Base-by-base conservation (phyloP, 345 rosid species). In the Euclidium syriacum region DNA sequence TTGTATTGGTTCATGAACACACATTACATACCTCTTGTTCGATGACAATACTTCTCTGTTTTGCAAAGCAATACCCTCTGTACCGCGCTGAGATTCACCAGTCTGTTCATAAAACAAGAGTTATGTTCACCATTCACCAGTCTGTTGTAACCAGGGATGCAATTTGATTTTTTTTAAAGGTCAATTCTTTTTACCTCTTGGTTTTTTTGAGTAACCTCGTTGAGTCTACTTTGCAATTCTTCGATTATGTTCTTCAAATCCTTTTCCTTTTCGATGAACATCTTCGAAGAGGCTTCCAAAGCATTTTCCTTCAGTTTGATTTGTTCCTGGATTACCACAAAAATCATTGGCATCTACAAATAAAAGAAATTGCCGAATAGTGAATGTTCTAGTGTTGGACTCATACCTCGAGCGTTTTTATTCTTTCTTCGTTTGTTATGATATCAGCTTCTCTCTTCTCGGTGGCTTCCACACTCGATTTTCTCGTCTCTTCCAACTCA, bases 391-490 rank as follows among this genome's bases (percentile, higher is more conserved):
- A 10, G 38, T 32, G 15, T 4, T 44, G 32, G 26, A 53, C 0
- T 33, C 29, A 68, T 84, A 90, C 99, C 99, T 89, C 79, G 0
- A 87, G 84, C 68, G 64, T 67, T 67, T 63, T 77, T 58, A 82
- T 75, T 65, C 64, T 85, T 65, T 84, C 95, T 67, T 58, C 27
- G 68, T 73, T 80, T 16, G 78, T 61, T 29, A 72, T 70, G 42
- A 78, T 79, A 58, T 73, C 58, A 42, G 53, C 67, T 34, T 73
- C 47, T 14, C 58, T n/a, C 34, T 15, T 67, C 78, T 78, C 73
- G 78, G 81, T 87, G 8, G 74, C 65, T 58, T 78, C 80, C 16
- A 58, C 57, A 12, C 26, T 48, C 49, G 79, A 58, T 58, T 57
- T 44, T 55, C 68, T 56, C 20, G 43, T 69, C 27, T 36, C 43